Evolutionary conservation across 1,139 yeast species (phyloP).

Genomic region (Saccharomyces hybrid): DNA sequence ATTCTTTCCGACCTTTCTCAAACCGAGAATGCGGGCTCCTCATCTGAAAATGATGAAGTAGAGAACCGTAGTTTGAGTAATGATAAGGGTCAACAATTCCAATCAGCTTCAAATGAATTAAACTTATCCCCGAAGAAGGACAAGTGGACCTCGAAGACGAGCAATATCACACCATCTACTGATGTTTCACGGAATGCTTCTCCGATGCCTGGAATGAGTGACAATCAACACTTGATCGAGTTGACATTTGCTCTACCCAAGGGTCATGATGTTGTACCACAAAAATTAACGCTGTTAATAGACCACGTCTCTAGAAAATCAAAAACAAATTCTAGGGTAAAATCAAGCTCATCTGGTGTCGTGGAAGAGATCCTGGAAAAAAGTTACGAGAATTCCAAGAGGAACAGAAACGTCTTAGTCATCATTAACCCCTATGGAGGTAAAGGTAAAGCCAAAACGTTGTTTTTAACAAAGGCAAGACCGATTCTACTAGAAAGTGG

Average conservation of each 20-base stretch:
- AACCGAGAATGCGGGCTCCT: neutral
- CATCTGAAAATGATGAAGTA: neutral
- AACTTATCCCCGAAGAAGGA: neutral
- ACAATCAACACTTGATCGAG: constrained; percentile 1
- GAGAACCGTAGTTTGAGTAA: neutral
- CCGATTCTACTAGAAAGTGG: constrained; percentile 71
- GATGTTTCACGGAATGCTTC: neutral
- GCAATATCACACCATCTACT: neutral
- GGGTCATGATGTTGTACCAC: constrained; percentile 3
- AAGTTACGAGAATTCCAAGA: constrained; percentile 37
- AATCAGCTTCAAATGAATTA: neutral
- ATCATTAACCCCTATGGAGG: constrained; percentile 88
- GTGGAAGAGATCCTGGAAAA: constrained; percentile 33
- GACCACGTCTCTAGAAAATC: constrained; percentile 2
- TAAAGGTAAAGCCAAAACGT: constrained; percentile 58
- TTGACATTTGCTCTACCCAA: constrained; percentile 3
- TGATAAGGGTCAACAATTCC: neutral
- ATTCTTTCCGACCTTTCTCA: neutral
- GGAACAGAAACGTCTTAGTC: constrained; percentile 49
- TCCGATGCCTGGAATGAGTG: neutral
- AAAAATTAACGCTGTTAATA: neutral
- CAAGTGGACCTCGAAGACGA: neutral
- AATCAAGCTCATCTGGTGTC: constrained; percentile 14
- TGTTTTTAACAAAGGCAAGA: constrained; percentile 49
- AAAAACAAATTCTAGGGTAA: neutral